phyloP scores from a whole-genome alignment of 2,329 filamentous ascomycete species.

The Dothideomycetidae sp. region DNA sequence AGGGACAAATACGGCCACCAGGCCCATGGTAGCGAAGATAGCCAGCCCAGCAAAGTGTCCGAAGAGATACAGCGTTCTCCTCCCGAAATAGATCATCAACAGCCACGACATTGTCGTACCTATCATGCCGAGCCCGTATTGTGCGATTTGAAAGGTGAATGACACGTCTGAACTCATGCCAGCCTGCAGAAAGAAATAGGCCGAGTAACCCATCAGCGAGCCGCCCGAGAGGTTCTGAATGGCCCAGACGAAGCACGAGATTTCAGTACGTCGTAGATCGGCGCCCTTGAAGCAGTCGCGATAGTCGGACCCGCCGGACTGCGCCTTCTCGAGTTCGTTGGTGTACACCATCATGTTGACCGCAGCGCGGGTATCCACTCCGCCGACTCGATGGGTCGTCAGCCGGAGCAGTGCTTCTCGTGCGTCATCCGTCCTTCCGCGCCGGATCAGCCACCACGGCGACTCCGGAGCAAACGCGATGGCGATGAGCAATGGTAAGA shows the following conservation, averaged over 20 bases:
- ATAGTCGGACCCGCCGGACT: slow-evolving; percentile 25
- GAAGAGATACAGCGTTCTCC: slow-evolving; percentile 27
- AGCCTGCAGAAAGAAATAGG: slow-evolving; percentile 36
- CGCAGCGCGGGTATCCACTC: slow-evolving; percentile 16
- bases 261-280: slow-evolving; percentile 30
- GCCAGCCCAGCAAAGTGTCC: slow-evolving; percentile 24
- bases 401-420: slow-evolving; percentile 22
- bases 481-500: slow-evolving; percentile 18
- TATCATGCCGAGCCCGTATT: slow-evolving; percentile 29
- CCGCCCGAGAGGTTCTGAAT: slow-evolving; percentile 31
- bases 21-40: slow-evolving; percentile 26
- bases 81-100: slow-evolving; percentile 25
- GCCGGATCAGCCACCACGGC: slow-evolving; percentile 28
- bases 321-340: slow-evolving; percentile 24
- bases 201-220: slow-evolving; percentile 30
- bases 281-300: slow-evolving; percentile 29
- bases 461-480: slow-evolving; percentile 20
- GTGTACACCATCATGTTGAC: slow-evolving; percentile 27
- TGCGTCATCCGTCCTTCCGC: slow-evolving; percentile 23
- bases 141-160: slow-evolving; percentile 28
- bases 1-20: slow-evolving; percentile 25
- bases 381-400: slow-evolving; percentile 12
- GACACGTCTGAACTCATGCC: slow-evolving; percentile 26
- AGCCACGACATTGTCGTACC: slow-evolving; percentile 31
- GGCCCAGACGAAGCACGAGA: slow-evolving; percentile 30